Base-by-base conservation (phyloP, 2,329 filamentous ascomycete genomes). In the Penicillium sp. region DNA sequence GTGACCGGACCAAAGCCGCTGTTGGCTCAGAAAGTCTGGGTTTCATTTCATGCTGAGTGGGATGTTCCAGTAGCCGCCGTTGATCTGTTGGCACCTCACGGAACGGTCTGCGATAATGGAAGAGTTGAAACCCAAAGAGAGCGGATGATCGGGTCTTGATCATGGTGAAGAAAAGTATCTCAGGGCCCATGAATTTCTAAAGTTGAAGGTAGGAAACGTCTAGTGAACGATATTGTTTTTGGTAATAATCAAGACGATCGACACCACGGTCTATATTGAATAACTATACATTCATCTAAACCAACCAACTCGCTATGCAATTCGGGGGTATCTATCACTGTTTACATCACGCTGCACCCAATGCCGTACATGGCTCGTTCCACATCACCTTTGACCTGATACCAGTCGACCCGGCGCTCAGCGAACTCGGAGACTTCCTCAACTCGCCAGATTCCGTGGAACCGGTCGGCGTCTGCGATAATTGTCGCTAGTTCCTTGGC, bases 371-470 rank as follows among this genome's bases (percentile, higher is more conserved):
- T 97, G 61, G 92, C 92, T 77, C 90, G 89, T 81, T 99, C 95
- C 6, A 99, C 95, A 63, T 92, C 87, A 64, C 85, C 87, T 79
- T 89, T 90, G 11, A 99, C 91, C 67, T 89, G 84, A 73, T 95
- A 96, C 95, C 95, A 99, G 78, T 99, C 95, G 51, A 93, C 93
- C 66, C 95, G 82, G 66, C 95, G 82, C 77, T 97, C 92, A 1
- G 94, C 95, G 79, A 96, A 99, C 80, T 98, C 94, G 70, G 96
- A 96, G 3, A 98, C 95, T 79, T 99, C 95, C 75, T 99, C 95
- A 0, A 94, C 91, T 19, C 93, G 85, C 71, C 98, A 97, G 50
- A 99, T 90, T 13, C 95, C 95, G 27, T 90, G 85, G 73, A 98
- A 99, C 2, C 94, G 85, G 71, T 94, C 90, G 1, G 86, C 87